Base-by-base conservation (phyloP, 345 rosid genomes). In the Triadica sebifera region DNA sequence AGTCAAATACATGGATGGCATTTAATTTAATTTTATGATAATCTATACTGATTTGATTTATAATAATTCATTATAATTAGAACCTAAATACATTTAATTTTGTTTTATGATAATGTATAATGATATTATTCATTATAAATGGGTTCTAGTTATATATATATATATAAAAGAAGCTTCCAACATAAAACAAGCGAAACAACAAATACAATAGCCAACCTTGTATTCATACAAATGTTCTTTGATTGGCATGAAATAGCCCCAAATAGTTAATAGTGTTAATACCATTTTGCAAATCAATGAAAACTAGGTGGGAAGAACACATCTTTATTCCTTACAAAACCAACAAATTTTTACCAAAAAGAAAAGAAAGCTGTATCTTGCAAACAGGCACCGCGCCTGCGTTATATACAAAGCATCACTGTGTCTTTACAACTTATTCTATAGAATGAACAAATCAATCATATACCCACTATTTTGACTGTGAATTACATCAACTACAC, bases 381-480 rank as follows among this genome's bases (percentile, higher is more conserved):
- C 58, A n/a, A n/a, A n/a, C n/a, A n/a, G n/a, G n/a, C n/a, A n/a
- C n/a, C n/a, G n/a, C n/a, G n/a, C n/a, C n/a, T n/a, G n/a, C n/a
- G n/a, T n/a, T n/a, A n/a, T n/a, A n/a, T 25, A 20, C 61, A 45
- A 62, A 46, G 34, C 34, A 29, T 29, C 57, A 47, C 15, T 12
- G 51, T 69, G 53, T 47, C 38, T 52, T 60, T 25, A 38, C 53
- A 66, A 67, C 16, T 46, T 57, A 47, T 51, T 63, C 45, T 69
- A 16, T 72, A 7, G 70, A 51, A 60, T 62, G 38, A 78, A 69
- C 65, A 78, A 73, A 78, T 73, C 74, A 74, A 78, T 68, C 61
- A 13, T 55, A 55, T 77, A 45, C 66, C 47, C 74, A 67, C 73
- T 49, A 47, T 59, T 50, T n/a, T 55, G 52, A 64, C 71, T 53